Evolutionary conservation across 306 rosid genomes (phyloP).

Genomic region (Malus asiatica): DNA sequence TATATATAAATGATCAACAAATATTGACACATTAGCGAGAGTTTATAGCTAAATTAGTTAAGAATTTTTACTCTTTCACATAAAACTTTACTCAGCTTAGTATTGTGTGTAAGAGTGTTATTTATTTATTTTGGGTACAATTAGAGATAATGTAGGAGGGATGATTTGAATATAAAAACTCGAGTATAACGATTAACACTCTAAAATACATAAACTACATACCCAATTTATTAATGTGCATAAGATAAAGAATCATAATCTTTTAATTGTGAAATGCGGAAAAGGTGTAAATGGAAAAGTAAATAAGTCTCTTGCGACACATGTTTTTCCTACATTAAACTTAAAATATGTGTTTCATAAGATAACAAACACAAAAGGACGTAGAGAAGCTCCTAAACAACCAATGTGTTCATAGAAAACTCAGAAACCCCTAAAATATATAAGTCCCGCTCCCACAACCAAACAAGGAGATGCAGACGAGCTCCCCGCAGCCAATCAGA

Average conservation of each 20-base stretch:
- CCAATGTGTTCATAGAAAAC: constrained; percentile 30
- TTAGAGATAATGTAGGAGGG: too few relatives aligned
- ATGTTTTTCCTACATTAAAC: not conserved
- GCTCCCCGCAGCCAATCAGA: not conserved
- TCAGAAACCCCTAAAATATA: constrained; percentile 22
- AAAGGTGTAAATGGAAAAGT: not conserved
- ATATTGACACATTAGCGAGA: not conserved
- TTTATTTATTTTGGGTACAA: too few relatives aligned
- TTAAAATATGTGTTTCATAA: not conserved
- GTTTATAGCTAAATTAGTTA: not conserved
- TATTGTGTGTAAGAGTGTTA: too few relatives aligned
- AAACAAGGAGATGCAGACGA: constrained; percentile 21
- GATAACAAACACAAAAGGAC: constrained; percentile 4
- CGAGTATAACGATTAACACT: too few relatives aligned
- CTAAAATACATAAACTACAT: too few relatives aligned
- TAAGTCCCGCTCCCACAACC: constrained; percentile 16
- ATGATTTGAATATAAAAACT: too few relatives aligned
- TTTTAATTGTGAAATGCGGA: too few relatives aligned
- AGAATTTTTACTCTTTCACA: not conserved
- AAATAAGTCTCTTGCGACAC: not conserved
- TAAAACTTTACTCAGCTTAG: too few relatives aligned
- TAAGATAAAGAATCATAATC: too few relatives aligned
- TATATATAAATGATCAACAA: not conserved
- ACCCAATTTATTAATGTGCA: too few relatives aligned
- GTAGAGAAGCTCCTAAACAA: not conserved